phyloP scores from a whole-genome alignment of 2,329 filamentous ascomycete genomes.

The Aspergillus neotritici region DNA sequence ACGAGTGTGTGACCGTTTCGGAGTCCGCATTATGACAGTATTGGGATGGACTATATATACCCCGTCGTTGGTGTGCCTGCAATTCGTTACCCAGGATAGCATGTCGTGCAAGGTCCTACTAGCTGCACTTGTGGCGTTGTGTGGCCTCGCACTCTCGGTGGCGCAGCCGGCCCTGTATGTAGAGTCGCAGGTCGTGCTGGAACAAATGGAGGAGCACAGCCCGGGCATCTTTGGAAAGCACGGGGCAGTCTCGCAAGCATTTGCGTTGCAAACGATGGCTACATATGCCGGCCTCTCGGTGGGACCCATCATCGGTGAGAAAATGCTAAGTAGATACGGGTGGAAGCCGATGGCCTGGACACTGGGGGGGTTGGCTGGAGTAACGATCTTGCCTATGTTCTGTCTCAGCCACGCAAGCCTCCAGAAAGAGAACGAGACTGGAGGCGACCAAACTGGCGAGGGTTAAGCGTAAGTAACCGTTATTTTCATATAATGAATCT shows the following conservation, averaged over 20 bases:
- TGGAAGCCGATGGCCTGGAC: slow-evolving; percentile 25
- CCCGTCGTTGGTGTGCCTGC: slow-evolving; percentile 59
- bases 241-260: slow-evolving; percentile 57
- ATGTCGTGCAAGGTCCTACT: slow-evolving; percentile 59
- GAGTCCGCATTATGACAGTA: slow-evolving; percentile 56
- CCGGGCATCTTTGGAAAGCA: slow-evolving; percentile 58
- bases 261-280: slow-evolving; percentile 56
- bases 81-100: slow-evolving; percentile 54
- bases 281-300: slow-evolving; percentile 54
- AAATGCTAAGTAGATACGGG: slow-evolving; percentile 20
- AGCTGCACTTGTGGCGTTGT: slow-evolving; percentile 54
- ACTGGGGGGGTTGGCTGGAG: slow-evolving; percentile 20
- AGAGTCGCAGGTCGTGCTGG: slow-evolving; percentile 53
- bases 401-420: slow-evolving; percentile 4
- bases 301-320: slow-evolving; percentile 53
- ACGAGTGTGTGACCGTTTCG: slow-evolving; percentile 49
- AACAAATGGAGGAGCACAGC: slow-evolving; percentile 57
- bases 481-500: too few species aligned
- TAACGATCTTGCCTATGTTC: slow-evolving; percentile 20
- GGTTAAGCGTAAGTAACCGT: too few species aligned
- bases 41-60: slow-evolving; percentile 49
- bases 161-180: slow-evolving; percentile 62
- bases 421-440: slow-evolving; percentile 6
- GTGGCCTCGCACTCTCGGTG: slow-evolving; percentile 54
- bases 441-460: slow-evolving; percentile 1